Conservation (phyloP, 805 yeast species). For the Pichia thaimueangensis region DNA sequence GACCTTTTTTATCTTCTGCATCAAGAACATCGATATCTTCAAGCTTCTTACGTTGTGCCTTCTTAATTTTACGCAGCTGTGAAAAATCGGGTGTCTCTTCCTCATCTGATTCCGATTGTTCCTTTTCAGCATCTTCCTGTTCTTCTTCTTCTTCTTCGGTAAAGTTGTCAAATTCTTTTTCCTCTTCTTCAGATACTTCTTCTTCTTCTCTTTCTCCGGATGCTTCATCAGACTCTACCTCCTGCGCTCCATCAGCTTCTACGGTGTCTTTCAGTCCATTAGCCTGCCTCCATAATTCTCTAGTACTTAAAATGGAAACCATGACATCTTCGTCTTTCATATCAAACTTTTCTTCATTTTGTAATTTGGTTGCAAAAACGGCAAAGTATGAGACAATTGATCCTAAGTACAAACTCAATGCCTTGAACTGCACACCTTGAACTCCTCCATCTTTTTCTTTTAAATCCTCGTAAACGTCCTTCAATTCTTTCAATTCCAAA, state of each 20-base stretch:
- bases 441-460: slow-evolving; percentile 27
- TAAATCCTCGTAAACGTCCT: slow-evolving; percentile 37
- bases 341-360: slow-evolving; percentile 41
- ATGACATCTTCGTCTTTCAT: slow-evolving; percentile 88
- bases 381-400: slow-evolving; percentile 76
- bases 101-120: neutral
- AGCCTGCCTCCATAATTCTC: slow-evolving; percentile 90
- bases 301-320: slow-evolving; percentile 74
- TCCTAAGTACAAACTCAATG: slow-evolving; percentile 74
- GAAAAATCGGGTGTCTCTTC: slow-evolving; percentile 18
- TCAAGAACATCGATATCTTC: slow-evolving; percentile 74
- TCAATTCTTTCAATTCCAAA: slow-evolving; percentile 47
- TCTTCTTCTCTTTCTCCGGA: slow-evolving; percentile 23
- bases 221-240: slow-evolving; percentile 24
- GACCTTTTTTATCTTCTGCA: slow-evolving; percentile 73
- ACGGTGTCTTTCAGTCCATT: slow-evolving; percentile 23
- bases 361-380: slow-evolving; percentile 52
- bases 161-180: too few species aligned
- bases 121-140: slow-evolving; percentile 4
- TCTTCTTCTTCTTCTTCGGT: slow-evolving; percentile 22
- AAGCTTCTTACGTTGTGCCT: slow-evolving; percentile 37
- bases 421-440: slow-evolving; percentile 49
- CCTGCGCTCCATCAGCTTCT: slow-evolving; percentile 11
- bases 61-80: slow-evolving; percentile 40
- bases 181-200: slow-evolving; percentile 18